These are phyloP conservation scores for Elsinoe ampelina DNA, from an alignment of 2,329 filamentous ascomycete species.

Conservation along the genomic window DNA sequence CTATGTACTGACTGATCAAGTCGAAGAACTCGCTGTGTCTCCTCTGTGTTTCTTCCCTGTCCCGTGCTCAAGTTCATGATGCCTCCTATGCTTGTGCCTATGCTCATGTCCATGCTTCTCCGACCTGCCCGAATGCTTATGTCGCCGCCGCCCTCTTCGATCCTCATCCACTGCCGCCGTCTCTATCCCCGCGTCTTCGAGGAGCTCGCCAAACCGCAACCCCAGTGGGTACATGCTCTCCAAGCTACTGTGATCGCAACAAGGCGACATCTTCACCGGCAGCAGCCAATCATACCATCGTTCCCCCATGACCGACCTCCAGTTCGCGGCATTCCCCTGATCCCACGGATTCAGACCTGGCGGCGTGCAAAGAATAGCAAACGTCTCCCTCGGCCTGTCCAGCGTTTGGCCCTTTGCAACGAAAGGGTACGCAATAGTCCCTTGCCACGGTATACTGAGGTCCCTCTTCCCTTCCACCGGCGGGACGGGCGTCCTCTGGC, in stretches of 20 bases:
- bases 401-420: conserved; percentile 23
- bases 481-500: conserved; percentile 18
- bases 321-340: conserved; percentile 59
- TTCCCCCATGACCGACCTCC: conserved; percentile 70
- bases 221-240: conserved; percentile 28
- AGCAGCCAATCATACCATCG: conserved; percentile 67
- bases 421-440: conserved; percentile 53
- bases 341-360: conserved; percentile 81
- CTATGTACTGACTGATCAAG: neutral
- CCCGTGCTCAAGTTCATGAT: neutral
- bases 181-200: conserved; percentile 22
- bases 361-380: conserved; percentile 67
- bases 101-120: neutral
- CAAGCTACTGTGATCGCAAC: conserved; percentile 47
- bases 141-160: neutral
- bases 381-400: conserved; percentile 46
- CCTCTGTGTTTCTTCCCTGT: neutral
- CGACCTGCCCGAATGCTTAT: neutral
- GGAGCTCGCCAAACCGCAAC: conserved; percentile 26
- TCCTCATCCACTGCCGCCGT: neutral
- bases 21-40: neutral
- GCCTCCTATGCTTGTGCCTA: neutral
- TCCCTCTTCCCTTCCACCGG: neutral
- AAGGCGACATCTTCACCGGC: conserved; percentile 66
- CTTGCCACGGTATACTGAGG: conserved; percentile 21